Evolutionary conservation across 2,329 filamentous ascomycete genomes (phyloP).

Genomic region (Alternaria arborescens): DNA sequence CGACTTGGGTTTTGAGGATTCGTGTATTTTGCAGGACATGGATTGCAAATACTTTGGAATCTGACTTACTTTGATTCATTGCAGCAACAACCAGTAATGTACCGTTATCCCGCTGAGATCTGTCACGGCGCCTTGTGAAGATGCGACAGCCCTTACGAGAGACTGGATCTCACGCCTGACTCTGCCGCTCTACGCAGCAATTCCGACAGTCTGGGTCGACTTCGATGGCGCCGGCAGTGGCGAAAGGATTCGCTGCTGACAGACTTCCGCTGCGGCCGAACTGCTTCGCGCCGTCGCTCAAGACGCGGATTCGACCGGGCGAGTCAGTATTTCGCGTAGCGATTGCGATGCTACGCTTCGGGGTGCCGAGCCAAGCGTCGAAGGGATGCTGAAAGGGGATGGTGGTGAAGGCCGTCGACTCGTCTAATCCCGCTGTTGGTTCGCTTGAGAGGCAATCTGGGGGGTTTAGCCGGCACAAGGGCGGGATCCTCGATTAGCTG

Average conservation of each 20-base stretch:
- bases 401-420: conserved; percentile 25
- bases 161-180: conserved; percentile 35
- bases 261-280: conserved; percentile 17
- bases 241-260: conserved; percentile 37
- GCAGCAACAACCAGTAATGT: conserved; percentile 35
- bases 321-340: conserved; percentile 20
- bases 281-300: conserved; percentile 22
- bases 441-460: conserved; percentile 49
- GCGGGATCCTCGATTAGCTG: conserved; percentile 49
- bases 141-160: conserved; percentile 29
- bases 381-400: conserved; percentile 28
- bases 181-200: conserved; percentile 32
- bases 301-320: conserved; percentile 18
- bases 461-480: conserved; percentile 50
- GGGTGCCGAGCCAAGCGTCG: conserved; percentile 26
- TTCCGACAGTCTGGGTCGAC: conserved; percentile 38
- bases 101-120: conserved; percentile 33
- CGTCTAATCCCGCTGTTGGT: conserved; percentile 47
- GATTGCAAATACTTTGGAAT: conserved; percentile 36
- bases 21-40: conserved; percentile 34
- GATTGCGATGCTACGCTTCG: conserved; percentile 19
- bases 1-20: conserved; percentile 29
- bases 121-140: conserved; percentile 24
- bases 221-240: conserved; percentile 38
- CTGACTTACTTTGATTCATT: conserved; percentile 53